A percentile compares a stretch with the other conserved stretches of the same genome.
These are phyloP conservation scores for Diaporthe sp. DNA, from an alignment of 2,329 filamentous ascomycete species.

Conservation along the genomic window DNA sequence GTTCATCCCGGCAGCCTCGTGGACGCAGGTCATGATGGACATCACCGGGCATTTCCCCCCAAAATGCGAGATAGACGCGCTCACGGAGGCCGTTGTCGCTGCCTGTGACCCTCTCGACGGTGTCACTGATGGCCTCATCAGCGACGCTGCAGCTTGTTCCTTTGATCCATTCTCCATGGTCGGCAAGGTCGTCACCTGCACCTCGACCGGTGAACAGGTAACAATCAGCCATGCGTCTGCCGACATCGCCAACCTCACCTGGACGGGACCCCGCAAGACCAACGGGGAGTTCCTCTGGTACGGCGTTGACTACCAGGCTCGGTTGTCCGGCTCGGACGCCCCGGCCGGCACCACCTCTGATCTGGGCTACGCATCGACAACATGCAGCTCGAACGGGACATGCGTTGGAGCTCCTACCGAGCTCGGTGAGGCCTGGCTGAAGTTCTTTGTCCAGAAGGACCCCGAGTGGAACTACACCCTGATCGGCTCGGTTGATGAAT, in stretches of 20 bases:
- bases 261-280: not conserved
- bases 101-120: constrained; percentile 63
- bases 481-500: not conserved
- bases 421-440: not conserved
- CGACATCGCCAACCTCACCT: not conserved
- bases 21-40: constrained; percentile 45
- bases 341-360: not conserved
- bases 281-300: constrained; percentile 8
- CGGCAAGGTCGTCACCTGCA: not conserved
- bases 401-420: not conserved
- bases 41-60: constrained; percentile 53
- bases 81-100: constrained; percentile 52
- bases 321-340: not conserved
- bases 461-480: constrained; percentile 3
- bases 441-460: not conserved
- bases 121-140: constrained; percentile 56
- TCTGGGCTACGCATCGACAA: not conserved
- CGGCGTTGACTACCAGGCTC: not conserved
- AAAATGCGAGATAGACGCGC: constrained; percentile 56
- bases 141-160: constrained; percentile 51
- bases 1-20: constrained; percentile 55
- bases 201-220: not conserved
- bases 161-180: constrained; percentile 40
- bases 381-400: constrained; percentile 1
- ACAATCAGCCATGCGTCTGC: not conserved